Percentiles rank a stretch among this genome's conserved stretches.
phyloP scores from a whole-genome alignment of 345 rosid genomes.

The Iberis pinnata region DNA sequence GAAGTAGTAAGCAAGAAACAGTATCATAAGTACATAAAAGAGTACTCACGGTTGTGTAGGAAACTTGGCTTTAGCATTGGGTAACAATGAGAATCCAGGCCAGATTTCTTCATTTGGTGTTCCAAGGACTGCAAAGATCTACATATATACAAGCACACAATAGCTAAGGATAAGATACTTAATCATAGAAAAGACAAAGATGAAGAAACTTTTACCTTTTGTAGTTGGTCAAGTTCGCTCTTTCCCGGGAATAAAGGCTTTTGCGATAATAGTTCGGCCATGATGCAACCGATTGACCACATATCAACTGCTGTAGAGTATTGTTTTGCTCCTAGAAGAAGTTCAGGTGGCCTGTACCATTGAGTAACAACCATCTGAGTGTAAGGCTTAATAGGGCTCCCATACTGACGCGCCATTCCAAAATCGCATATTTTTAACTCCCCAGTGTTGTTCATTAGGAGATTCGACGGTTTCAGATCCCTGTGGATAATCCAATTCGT shows the following conservation, averaged over 20 bases:
- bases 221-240: slow-evolving; percentile 61
- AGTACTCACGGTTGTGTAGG: slow-evolving; percentile 47
- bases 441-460: slow-evolving; percentile 70
- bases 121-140: slow-evolving; percentile 75
- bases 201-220: slow-evolving; percentile 37
- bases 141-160: slow-evolving; percentile 1
- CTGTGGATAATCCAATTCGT: slow-evolving; percentile 91
- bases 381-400: slow-evolving; percentile 78
- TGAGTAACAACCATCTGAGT: slow-evolving; percentile 69
- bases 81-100: slow-evolving; percentile 64
- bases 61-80: slow-evolving; percentile 64
- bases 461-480: slow-evolving; percentile 84
- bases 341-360: slow-evolving; percentile 92
- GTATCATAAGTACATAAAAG: background rate
- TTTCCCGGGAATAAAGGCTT: slow-evolving; percentile 71
- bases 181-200: background rate
- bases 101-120: slow-evolving; percentile 63
- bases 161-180: background rate
- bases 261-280: slow-evolving; percentile 75
- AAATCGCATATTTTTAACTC: slow-evolving; percentile 79
- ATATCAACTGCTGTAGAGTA: slow-evolving; percentile 86
- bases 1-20: slow-evolving; percentile 19
- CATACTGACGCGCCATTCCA: slow-evolving; percentile 82
- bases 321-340: slow-evolving; percentile 62
- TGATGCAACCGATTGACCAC: slow-evolving; percentile 94